phyloP scores from a whole-genome alignment of 768 basidiomycete species.

The Cystofilobasidium ferigula region DNA sequence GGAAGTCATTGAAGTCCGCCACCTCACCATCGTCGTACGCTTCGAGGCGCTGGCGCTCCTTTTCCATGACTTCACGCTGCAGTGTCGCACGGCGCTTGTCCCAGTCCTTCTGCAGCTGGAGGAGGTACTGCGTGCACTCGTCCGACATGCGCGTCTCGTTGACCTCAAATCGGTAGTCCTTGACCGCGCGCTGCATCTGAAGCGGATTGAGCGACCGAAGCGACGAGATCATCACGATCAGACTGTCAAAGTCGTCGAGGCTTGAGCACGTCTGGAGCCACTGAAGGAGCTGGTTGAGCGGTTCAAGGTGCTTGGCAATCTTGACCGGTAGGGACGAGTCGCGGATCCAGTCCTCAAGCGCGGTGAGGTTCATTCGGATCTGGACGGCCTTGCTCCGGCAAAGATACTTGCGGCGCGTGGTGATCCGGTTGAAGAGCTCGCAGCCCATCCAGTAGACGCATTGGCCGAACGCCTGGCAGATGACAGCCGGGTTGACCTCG shows the following conservation, averaged over 20 bases:
- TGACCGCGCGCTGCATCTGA: slow-evolving; percentile 89
- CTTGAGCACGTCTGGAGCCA: slow-evolving; percentile 66
- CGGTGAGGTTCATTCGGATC: slow-evolving; percentile 72
- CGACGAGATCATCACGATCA: slow-evolving; percentile 79
- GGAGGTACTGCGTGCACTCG: slow-evolving; percentile 87
- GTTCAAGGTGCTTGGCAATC: slow-evolving; percentile 66
- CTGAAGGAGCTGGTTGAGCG: slow-evolving; percentile 52
- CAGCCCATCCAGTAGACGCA: slow-evolving; percentile 97
- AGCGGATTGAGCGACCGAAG: slow-evolving; percentile 81
- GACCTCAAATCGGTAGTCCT: slow-evolving; percentile 77
- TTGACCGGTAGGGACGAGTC: slow-evolving; percentile 63
- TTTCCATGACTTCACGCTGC: slow-evolving; percentile 57
- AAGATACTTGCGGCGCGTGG: slow-evolving; percentile 86
- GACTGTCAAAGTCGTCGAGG: slow-evolving; percentile 71
- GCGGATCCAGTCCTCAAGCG: slow-evolving; percentile 84
- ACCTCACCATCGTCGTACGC: neutral
- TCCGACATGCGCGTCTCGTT: slow-evolving; percentile 86
- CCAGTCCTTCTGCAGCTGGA: slow-evolving; percentile 95
- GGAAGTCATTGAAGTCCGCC: neutral
- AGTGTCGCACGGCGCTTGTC: slow-evolving; percentile 75
- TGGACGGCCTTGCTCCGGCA: slow-evolving; percentile 82
- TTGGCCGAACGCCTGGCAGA: slow-evolving; percentile 88
- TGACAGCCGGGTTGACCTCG: slow-evolving; percentile 74
- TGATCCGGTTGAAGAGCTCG: slow-evolving; percentile 67
- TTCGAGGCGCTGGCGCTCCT: slow-evolving; percentile 14